These are phyloP conservation scores for Cryptococcus sp. DNA, from an alignment of 1,284 basidiomycete species.

Conservation along the genomic window DNA sequence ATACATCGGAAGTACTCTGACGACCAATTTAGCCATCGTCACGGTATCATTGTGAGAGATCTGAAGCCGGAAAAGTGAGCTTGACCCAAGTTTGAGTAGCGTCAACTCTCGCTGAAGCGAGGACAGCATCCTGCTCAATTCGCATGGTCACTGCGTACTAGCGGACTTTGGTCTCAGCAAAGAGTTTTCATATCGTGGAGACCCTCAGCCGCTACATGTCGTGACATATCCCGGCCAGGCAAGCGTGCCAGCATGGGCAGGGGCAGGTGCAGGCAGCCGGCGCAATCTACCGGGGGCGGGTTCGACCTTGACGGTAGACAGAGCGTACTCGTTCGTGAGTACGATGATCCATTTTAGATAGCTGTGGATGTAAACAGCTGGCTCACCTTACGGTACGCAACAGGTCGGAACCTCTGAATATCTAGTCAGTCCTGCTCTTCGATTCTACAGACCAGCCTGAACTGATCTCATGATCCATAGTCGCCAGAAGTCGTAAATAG, in stretches of 20 bases:
- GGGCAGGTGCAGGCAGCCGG: conserved; percentile 29
- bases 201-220: conserved; percentile 38
- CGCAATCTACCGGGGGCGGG: conserved; percentile 17
- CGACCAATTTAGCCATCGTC: conserved; percentile 37
- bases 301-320: conserved; percentile 26
- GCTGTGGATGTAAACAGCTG: not conserved
- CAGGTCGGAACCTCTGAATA: conserved; percentile 78
- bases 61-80: conserved; percentile 65
- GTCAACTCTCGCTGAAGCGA: not conserved
- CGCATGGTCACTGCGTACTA: conserved; percentile 89
- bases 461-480: conserved; percentile 22
- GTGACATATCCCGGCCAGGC: conserved; percentile 25
- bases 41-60: conserved; percentile 56
- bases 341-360: no score
- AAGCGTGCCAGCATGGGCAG: conserved; percentile 34
- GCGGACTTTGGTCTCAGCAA: conserved; percentile 80
- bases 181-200: conserved; percentile 44
- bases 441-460: not conserved
- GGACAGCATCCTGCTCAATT: conserved; percentile 77
- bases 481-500: conserved; percentile 90
- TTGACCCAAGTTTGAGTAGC: not conserved
- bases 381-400: not conserved
- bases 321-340: conserved; percentile 37
- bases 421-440: conserved; percentile 57
- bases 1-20: not conserved